Evolutionary conservation across 2,329 filamentous ascomycete species (phyloP).

Genomic region (Rachicladosporium sp.): DNA sequence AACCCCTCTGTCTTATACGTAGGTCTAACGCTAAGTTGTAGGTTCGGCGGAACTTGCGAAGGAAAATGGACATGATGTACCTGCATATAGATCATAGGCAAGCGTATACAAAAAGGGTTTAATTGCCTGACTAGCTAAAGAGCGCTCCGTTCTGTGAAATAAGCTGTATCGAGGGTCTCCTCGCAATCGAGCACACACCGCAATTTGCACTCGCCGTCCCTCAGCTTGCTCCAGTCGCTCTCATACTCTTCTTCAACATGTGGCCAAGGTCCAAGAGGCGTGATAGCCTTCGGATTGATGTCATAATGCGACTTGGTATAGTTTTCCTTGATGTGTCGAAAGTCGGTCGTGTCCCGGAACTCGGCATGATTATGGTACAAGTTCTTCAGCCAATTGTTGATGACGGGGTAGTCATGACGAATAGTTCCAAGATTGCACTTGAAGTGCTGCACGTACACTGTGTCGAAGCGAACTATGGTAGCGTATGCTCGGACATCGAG

Average conservation of each 20-base stretch:
- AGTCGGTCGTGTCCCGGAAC: slow-evolving; percentile 49
- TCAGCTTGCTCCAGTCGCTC: slow-evolving; percentile 36
- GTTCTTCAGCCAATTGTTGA: slow-evolving; percentile 49
- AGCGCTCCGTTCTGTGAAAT: too few relatives aligned
- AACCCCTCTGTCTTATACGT: too few relatives aligned
- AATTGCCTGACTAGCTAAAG: too few relatives aligned
- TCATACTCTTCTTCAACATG: slow-evolving; percentile 43
- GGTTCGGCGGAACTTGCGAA: too few relatives aligned
- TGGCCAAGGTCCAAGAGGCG: slow-evolving; percentile 50
- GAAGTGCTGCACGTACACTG: slow-evolving; percentile 47
- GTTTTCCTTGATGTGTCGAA: slow-evolving; percentile 58
- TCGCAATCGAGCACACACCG: slow-evolving; percentile 25
- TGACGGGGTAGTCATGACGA: slow-evolving; percentile 43
- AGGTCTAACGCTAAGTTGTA: too few relatives aligned
- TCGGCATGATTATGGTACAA: slow-evolving; percentile 46
- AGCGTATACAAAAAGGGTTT: too few relatives aligned
- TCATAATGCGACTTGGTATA: slow-evolving; percentile 48
- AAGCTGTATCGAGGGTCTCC: slow-evolving; percentile 16
- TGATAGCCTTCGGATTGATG: slow-evolving; percentile 50
- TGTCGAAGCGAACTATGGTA: slow-evolving; percentile 46
- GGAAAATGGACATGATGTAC: too few relatives aligned
- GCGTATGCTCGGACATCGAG: slow-evolving; percentile 46
- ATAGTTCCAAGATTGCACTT: slow-evolving; percentile 55
- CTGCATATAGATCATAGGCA: too few relatives aligned
- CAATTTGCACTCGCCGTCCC: slow-evolving; percentile 36